phyloP scores from a whole-genome alignment of 306 rosid species.

The Leucaena leucocephala region DNA sequence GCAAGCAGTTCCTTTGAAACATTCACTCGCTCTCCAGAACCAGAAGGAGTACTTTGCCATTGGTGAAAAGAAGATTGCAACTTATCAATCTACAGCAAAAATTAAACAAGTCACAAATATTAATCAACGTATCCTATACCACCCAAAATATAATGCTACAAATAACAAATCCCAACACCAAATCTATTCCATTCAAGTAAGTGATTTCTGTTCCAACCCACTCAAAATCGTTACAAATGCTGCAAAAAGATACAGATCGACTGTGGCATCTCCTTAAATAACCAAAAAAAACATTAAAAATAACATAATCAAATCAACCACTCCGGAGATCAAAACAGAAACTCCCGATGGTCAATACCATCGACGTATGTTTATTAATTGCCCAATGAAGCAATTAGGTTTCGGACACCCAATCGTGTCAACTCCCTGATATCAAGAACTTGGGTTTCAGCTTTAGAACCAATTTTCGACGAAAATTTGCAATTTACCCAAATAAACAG shows the following conservation, averaged over 20 bases:
- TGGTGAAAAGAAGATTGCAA: conserved; percentile 78
- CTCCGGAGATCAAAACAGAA: conserved; percentile 3
- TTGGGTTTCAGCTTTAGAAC: not conserved
- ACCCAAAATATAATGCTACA: conserved; percentile 19
- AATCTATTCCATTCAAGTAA: not conserved
- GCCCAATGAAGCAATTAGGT: conserved; percentile 16
- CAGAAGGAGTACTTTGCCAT: conserved; percentile 66
- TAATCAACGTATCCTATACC: conserved; percentile 13
- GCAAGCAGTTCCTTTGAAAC: conserved; percentile 75
- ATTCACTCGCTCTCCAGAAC: conserved; percentile 56
- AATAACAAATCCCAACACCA: conserved; percentile 17
- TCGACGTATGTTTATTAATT: conserved; percentile 16
- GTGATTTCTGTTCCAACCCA: not conserved
- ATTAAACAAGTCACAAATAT: conserved; percentile 27
- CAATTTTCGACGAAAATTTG: conserved; percentile 19
- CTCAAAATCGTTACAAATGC: conserved; percentile 11
- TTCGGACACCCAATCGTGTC: conserved; percentile 12
- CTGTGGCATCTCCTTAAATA: conserved; percentile 16
- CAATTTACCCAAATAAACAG: not conserved
- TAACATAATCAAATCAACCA: conserved; percentile 32
- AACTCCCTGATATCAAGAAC: conserved; percentile 24
- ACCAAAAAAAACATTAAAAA: conserved; percentile 14
- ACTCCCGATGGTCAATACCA: not conserved
- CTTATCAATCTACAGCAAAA: conserved; percentile 69
- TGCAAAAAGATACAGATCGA: conserved; percentile 34